Evolutionary conservation across 2,329 filamentous ascomycete genomes (phyloP).

Genomic region (Aspergillus jensenii): DNA sequence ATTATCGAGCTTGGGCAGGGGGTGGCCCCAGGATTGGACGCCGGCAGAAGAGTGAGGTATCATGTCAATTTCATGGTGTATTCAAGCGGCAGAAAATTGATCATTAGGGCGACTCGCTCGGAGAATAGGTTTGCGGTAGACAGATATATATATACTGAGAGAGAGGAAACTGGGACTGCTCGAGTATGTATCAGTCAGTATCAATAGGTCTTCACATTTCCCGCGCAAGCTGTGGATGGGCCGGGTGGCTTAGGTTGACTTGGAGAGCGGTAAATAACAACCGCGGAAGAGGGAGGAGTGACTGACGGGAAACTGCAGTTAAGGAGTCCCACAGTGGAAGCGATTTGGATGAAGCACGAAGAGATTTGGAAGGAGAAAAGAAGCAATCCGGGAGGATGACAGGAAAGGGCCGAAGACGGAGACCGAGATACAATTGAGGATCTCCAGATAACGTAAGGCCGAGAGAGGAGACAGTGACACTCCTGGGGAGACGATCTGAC

Average conservation of each 20-base stretch:
- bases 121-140: neutral
- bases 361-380: neutral
- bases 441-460: conserved; percentile 25
- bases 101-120: conserved; percentile 18
- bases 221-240: neutral
- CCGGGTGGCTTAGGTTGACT: neutral
- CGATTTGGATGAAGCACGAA: neutral
- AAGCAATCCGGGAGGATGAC: conserved; percentile 1
- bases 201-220: conserved; percentile 1
- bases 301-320: conserved; percentile 7
- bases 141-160: neutral
- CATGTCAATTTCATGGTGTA: conserved; percentile 43
- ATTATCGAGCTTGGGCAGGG: conserved; percentile 32
- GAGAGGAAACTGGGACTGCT: neutral
- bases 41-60: conserved; percentile 42
- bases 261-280: conserved; percentile 8
- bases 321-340: conserved; percentile 5
- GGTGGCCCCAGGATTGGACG: conserved; percentile 39
- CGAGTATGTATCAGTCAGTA: neutral
- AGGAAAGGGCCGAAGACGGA: conserved; percentile 20
- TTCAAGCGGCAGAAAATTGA: conserved; percentile 22
- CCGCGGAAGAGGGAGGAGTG: conserved; percentile 8
- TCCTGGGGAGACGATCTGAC: neutral
- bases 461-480: conserved; percentile 10
- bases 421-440: conserved; percentile 16